phyloP scores from a whole-genome alignment of 1,284 basidiomycete species.

The Takashimella koratensis region DNA sequence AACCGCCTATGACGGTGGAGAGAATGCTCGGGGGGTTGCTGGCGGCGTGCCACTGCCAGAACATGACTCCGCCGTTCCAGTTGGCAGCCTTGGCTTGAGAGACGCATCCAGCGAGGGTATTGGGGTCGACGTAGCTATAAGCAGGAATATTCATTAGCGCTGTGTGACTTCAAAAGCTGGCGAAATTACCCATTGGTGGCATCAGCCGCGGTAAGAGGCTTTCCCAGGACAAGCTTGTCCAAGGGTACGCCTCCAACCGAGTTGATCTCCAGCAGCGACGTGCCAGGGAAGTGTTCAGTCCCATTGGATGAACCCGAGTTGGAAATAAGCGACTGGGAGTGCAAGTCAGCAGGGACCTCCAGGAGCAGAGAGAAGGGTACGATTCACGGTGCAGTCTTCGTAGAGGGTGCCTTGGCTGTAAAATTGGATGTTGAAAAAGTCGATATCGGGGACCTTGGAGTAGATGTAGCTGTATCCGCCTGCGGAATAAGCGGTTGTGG shows the following conservation, averaged over 20 bases:
- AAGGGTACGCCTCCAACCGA: constrained; percentile 32
- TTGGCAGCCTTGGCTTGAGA: constrained; percentile 34
- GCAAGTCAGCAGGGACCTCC: neutral
- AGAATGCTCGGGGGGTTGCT: neutral
- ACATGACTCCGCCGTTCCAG: constrained; percentile 50
- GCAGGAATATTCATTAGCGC: constrained; percentile 3
- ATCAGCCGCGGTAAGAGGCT: constrained; percentile 25
- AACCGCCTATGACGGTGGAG: neutral
- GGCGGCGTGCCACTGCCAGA: constrained; percentile 43
- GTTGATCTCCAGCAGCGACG: constrained; percentile 43
- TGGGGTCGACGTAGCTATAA: constrained; percentile 35
- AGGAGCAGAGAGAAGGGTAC: too few relatives aligned
- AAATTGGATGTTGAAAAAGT: constrained; percentile 48
- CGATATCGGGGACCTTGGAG: constrained; percentile 35
- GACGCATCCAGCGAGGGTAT: constrained; percentile 30
- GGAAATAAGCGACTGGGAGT: constrained; percentile 28
- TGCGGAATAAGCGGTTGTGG: constrained; percentile 25
- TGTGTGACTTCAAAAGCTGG: too few relatives aligned
- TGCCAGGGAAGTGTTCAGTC: constrained; percentile 7
- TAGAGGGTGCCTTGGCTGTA: constrained; percentile 44
- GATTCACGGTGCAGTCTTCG: constrained; percentile 12
- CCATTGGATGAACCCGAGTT: constrained; percentile 14
- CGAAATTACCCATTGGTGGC: neutral
- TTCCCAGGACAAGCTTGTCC: constrained; percentile 48
- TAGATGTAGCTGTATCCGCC: constrained; percentile 40